Percentiles rank a stretch among this genome's conserved stretches.
Evolutionary conservation across 1,284 basidiomycete genomes (phyloP).

Genomic region (Sanghuangporus sanghuang): DNA sequence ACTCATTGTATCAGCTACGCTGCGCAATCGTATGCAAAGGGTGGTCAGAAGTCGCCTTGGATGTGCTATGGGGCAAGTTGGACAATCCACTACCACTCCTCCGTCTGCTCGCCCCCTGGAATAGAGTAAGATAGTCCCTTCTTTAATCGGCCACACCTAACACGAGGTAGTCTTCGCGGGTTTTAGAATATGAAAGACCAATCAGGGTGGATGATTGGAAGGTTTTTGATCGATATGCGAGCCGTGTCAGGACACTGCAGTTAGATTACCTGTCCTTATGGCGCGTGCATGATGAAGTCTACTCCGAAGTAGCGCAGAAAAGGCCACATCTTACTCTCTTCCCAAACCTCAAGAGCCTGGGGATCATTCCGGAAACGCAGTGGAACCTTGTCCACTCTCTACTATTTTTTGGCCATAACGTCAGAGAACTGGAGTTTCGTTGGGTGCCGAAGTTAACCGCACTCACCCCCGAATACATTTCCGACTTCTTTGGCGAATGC

Average conservation of each 20-base stretch:
- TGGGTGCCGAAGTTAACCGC: no score
- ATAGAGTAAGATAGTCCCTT: no score
- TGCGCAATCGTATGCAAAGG: conserved; percentile 45
- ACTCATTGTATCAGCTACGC: conserved; percentile 30
- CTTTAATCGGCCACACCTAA: not conserved
- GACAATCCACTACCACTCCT: conserved; percentile 41
- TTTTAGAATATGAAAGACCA: not conserved
- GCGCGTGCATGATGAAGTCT: not conserved
- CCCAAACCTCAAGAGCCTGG: conserved; percentile 1
- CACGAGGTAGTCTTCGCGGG: not conserved
- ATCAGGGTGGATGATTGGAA: not conserved
- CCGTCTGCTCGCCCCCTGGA: conserved; percentile 38
- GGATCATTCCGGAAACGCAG: not conserved
- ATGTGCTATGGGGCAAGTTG: conserved; percentile 47
- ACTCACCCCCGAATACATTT: not conserved
- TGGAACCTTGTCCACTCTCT: not conserved
- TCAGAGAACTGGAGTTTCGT: not conserved
- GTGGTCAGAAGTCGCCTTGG: conserved; percentile 49
- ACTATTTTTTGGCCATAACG: not conserved
- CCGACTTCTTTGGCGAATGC: not conserved
- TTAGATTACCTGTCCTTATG: not conserved
- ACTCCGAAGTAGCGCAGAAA: not conserved
- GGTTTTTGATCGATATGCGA: not conserved
- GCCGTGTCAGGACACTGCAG: conserved; percentile 1
- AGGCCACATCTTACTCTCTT: not conserved